Percentiles rank a stretch among this genome's conserved stretches.
phyloP scores from a whole-genome alignment of 140 eudicot species.

The Oenanthe javanica region DNA sequence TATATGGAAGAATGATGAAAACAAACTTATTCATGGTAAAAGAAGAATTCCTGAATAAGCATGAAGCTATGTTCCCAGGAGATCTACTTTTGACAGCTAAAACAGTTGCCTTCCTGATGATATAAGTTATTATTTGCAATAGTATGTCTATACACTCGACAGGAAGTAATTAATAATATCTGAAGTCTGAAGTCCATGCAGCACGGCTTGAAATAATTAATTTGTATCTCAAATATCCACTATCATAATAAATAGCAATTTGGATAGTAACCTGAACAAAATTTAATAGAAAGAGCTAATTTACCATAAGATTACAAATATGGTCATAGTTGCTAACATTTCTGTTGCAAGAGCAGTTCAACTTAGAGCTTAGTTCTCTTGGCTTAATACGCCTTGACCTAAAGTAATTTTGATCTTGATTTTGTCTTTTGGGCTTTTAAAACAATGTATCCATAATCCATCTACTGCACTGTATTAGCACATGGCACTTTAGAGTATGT shows the following conservation, averaged over 20 bases:
- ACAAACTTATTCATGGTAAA: background rate
- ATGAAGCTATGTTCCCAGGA: background rate
- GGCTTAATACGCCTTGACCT: background rate
- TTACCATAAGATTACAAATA: background rate
- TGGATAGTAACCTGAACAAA: background rate
- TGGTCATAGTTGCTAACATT: background rate
- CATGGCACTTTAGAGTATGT: slow-evolving; percentile 86
- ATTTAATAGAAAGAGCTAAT: background rate
- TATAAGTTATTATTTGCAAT: background rate
- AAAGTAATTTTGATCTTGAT: background rate
- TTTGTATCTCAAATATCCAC: background rate
- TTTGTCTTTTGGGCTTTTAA: slow-evolving; percentile 1
- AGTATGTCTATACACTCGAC: no score
- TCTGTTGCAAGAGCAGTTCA: background rate
- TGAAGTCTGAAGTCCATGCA: no score
- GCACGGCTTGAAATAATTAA: no score
- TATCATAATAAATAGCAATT: background rate
- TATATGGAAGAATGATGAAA: background rate
- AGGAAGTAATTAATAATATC: no score
- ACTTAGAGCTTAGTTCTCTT: background rate
- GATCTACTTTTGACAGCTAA: background rate
- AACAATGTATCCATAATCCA: no score
- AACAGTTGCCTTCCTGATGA: background rate
- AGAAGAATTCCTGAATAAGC: background rate
- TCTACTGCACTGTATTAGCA: slow-evolving; percentile 11